Evolutionary conservation across 305 asterid species (phyloP), one percentile per base, ranked within the genome.

Genomic region (Fraxinus albicans): DNA sequence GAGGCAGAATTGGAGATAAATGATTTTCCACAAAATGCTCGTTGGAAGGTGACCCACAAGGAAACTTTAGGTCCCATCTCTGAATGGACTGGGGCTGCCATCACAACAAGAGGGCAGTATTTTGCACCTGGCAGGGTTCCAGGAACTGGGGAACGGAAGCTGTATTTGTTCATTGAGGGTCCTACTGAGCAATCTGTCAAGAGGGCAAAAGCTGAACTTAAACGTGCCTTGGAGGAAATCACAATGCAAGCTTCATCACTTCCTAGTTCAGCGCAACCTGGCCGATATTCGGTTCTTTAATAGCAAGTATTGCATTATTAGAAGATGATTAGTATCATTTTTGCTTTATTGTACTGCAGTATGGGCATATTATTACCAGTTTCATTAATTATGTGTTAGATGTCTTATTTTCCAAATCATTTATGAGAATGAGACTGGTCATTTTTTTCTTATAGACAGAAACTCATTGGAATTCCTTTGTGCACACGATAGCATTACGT

Each of bases 1-100:
- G 98, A 91, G 83, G 99, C 98, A 0, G 99, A 94, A 78, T 80
- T 96, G 91, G 98, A 96, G 85, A 96, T 96, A 42, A 96, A 96
- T 76, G 98, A 96, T 86, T 96, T 96, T 50, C 99, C 98, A 1
- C 99, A 96, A 88, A 93, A 96, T 88, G 98, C 99, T 58, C 95
- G 99, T 23, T 96, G 99, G 99, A 96, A 93, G 92, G 98, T 96
- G 84, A 96, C 99, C 1, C 98, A 94, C 87, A 94, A 93, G 88
- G 98, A 94, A 83, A 96, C 99, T 17, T 84, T 96, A 77, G 98
- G 98, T 70, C 98, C 98, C n/a, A 96, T 96, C 21, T 93, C 98
- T 23, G 99, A 96, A 6, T 94, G 97, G 96, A 94, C 98, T 3
- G 99, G 98, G 82, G 98, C 99, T 83, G 98, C 99, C 72, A 93